Evolutionary conservation across 345 rosid species (phyloP).

Genomic region (Gossypium longicalyx): DNA sequence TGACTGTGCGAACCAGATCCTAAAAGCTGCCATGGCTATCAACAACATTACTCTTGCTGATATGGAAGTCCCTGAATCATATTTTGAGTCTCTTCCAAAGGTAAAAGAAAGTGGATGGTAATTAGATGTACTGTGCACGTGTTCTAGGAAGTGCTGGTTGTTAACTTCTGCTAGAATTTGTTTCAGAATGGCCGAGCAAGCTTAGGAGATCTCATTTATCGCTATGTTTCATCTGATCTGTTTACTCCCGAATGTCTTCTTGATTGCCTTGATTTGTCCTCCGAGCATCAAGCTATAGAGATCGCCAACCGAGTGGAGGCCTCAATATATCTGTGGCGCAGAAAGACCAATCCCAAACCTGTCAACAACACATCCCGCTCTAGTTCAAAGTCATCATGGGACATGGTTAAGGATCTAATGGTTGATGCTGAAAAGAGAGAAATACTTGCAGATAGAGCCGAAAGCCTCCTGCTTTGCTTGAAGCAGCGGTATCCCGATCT

Average conservation of each 20-base stretch:
- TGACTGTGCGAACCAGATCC: constrained; percentile 92
- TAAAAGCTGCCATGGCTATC: constrained; percentile 98
- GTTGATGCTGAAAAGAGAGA: constrained; percentile 81
- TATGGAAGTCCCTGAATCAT: constrained; percentile 89
- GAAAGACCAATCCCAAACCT: constrained; percentile 49
- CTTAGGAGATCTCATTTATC: constrained; percentile 79
- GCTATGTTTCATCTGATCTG: constrained; percentile 77
- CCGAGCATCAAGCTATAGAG: constrained; percentile 93
- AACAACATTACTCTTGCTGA: constrained; percentile 72
- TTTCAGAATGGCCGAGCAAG: constrained; percentile 83
- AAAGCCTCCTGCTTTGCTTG: constrained; percentile 73
- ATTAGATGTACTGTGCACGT: neutral
- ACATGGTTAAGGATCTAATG: constrained; percentile 82
- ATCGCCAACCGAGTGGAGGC: constrained; percentile 89
- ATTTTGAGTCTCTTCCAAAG: constrained; percentile 85
- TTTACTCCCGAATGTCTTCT: constrained; percentile 84
- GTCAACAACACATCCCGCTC: constrained; percentile 33
- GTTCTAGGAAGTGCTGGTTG: neutral
- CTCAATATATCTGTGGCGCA: constrained; percentile 71
- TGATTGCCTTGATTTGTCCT: constrained; percentile 83
- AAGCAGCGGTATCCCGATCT: constrained; percentile 91
- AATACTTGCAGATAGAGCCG: constrained; percentile 81
- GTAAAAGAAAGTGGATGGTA: constrained; percentile 24
- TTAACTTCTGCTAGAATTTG: constrained; percentile 12
- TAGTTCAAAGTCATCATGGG: constrained; percentile 83